phyloP scores from a whole-genome alignment of 2,329 filamentous ascomycete genomes.

The Exophiala oligosperma region DNA sequence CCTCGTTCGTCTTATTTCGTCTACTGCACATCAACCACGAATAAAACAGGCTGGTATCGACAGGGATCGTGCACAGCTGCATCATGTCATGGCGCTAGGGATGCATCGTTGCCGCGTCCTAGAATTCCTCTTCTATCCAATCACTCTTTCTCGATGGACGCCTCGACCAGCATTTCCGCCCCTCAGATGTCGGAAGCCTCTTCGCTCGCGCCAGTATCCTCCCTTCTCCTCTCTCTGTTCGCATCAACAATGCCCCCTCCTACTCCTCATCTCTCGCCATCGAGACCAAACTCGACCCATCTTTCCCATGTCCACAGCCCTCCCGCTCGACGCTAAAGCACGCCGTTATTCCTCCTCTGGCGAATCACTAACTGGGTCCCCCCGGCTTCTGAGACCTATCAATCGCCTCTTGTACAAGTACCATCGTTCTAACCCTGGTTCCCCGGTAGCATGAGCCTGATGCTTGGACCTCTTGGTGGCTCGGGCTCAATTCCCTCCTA shows the following conservation, averaged over 20 bases:
- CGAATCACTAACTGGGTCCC: not conserved
- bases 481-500: constrained; percentile 6
- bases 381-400: constrained; percentile 1
- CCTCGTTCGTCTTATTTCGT: not conserved
- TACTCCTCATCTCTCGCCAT: not conserved
- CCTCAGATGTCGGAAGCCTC: not conserved
- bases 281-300: not conserved
- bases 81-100: not conserved
- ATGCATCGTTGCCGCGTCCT: not conserved
- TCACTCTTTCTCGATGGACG: not conserved
- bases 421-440: constrained; percentile 5
- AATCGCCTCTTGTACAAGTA: not conserved
- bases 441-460: constrained; percentile 7
- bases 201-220: not conserved
- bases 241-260: not conserved
- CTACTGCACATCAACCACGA: not conserved
- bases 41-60: not conserved
- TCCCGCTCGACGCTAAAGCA: not conserved
- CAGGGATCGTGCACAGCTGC: not conserved
- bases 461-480: constrained; percentile 15
- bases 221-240: not conserved
- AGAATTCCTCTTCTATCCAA: not conserved
- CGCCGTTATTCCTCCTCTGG: not conserved
- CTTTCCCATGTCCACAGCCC: not conserved
- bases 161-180: not conserved